phyloP scores from a whole-genome alignment of 106 monocot genomes.

The Acorus gramineus region DNA sequence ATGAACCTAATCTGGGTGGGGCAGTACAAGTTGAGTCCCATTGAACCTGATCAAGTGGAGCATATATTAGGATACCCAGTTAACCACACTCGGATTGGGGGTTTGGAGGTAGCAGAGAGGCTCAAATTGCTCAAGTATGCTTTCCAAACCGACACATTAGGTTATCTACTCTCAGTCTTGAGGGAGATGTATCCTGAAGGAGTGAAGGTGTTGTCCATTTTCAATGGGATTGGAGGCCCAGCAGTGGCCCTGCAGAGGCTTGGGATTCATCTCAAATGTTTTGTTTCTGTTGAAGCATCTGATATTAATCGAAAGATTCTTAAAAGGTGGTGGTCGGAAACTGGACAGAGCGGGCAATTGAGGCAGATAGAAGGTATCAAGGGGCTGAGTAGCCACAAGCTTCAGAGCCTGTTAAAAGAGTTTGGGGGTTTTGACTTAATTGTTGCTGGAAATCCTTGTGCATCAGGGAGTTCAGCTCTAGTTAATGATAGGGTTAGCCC shows the following conservation, averaged over 20 bases:
- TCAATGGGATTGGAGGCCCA: constrained; percentile 60
- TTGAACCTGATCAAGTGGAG: constrained; percentile 62
- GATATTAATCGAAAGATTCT: constrained; percentile 44
- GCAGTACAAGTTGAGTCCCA: constrained; percentile 35
- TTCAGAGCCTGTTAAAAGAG: constrained; percentile 30
- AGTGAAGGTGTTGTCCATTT: constrained; percentile 61
- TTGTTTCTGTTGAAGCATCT: constrained; percentile 65
- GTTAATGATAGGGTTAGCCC: constrained; percentile 3
- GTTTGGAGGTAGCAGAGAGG: constrained; percentile 26
- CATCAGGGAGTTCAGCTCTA: constrained; percentile 1
- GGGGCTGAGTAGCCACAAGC: constrained; percentile 32
- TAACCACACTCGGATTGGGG: constrained; percentile 37
- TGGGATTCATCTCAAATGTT: constrained; percentile 58
- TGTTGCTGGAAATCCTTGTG: constrained; percentile 39
- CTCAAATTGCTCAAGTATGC: constrained; percentile 34
- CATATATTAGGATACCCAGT: constrained; percentile 57
- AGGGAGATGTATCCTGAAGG: constrained; percentile 58
- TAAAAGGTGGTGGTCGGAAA: constrained; percentile 65
- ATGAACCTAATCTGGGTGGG: constrained; percentile 74
- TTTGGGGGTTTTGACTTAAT: constrained; percentile 74
- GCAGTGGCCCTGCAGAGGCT: constrained; percentile 59
- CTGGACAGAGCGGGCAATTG: constrained; percentile 45
- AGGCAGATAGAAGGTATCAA: constrained; percentile 46
- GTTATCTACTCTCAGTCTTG: constrained; percentile 55
- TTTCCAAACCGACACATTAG: constrained; percentile 75